These are phyloP conservation scores for Hansenula lynferdii DNA, from an alignment of 1,139 yeast genomes.

Conservation along the genomic window DNA sequence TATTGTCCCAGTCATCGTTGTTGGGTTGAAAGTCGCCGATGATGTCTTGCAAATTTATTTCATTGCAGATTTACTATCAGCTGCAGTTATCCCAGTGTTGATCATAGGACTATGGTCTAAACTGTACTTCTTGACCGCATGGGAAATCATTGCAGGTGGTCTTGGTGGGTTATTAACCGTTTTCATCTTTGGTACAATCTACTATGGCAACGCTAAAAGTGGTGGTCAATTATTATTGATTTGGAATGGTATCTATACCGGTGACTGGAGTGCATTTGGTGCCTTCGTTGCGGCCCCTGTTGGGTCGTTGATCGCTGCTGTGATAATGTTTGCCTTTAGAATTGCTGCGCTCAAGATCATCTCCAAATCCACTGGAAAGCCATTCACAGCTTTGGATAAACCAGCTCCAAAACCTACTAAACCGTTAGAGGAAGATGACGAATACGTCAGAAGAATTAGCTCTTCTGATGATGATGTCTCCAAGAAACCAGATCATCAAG, in stretches of 20 bases:
- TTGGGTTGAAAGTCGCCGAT: constrained; percentile 76
- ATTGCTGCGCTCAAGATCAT: constrained; percentile 32
- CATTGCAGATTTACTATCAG: constrained; percentile 85
- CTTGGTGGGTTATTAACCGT: constrained; percentile 77
- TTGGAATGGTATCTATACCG: constrained; percentile 73
- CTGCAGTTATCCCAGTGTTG: constrained; percentile 82
- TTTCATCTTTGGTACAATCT: constrained; percentile 78
- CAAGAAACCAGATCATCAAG: too few species aligned
- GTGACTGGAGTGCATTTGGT: constrained; percentile 91
- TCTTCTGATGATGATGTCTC: too few species aligned
- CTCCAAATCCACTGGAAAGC: constrained; percentile 35
- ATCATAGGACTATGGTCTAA: constrained; percentile 69
- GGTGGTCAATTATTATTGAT: constrained; percentile 73
- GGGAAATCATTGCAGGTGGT: constrained; percentile 82
- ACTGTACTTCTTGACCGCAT: constrained; percentile 64
- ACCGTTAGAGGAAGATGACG: background rate
- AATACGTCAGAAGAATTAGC: too few species aligned
- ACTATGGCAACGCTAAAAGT: constrained; percentile 62
- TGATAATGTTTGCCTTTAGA: constrained; percentile 48
- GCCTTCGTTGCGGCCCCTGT: constrained; percentile 91
- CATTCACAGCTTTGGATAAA: constrained; percentile 55
- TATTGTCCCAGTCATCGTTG: constrained; percentile 81
- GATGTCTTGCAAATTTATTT: constrained; percentile 81
- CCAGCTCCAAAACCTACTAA: constrained; percentile 24
- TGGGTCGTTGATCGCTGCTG: constrained; percentile 65